Base-by-base conservation (phyloP, 768 basidiomycete genomes). In the Boletus bicolor region DNA sequence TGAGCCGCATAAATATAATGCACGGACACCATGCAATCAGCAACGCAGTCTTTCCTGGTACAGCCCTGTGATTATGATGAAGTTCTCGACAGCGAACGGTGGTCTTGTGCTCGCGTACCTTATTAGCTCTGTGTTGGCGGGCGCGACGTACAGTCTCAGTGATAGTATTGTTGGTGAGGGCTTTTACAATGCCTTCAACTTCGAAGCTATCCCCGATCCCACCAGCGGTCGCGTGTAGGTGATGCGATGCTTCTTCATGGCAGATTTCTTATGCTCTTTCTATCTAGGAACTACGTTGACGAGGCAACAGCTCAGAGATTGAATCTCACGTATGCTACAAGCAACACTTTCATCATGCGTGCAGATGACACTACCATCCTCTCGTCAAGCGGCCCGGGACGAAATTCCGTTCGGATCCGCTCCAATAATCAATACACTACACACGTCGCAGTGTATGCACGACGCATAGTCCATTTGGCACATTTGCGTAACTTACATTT, bases 211-310 rank as follows among this genome's bases (percentile, higher is more conserved):
- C 44, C 28, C 68, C 1, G 75, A 76, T 53, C 75, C 76, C 6
- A 76, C 76, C 19, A 2, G 61, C 15, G 76, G 75, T n/a, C 60
- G 72, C 15, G 74, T 75, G 71, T 73, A 60, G 21, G 71, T 64
- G 12, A 15, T 42, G 10, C 21, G 28, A 28, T 50, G 10, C 47
- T 56, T 28, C 35, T 51, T 14, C 42, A 4, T 1, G 34, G 45
- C n/a, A 7, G 6, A 21, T 37, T 32, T 34, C 32, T 46, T 44
- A 56, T 49, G 2, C 28, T 4, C 38, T 34, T 30, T 62, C 14
- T 10, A 12, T 47, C 7, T 26, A 74, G 72, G 34, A 75, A 73
- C 59, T 75, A 75, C 45, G 70, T 75, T 6, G 44, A 68, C 49
- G 43, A 65, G 44, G 41, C 64, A 10, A 69, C 62, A 2, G 72